Conservation (phyloP, 148 eudicot genomes). For the Rhododendron simsii region DNA sequence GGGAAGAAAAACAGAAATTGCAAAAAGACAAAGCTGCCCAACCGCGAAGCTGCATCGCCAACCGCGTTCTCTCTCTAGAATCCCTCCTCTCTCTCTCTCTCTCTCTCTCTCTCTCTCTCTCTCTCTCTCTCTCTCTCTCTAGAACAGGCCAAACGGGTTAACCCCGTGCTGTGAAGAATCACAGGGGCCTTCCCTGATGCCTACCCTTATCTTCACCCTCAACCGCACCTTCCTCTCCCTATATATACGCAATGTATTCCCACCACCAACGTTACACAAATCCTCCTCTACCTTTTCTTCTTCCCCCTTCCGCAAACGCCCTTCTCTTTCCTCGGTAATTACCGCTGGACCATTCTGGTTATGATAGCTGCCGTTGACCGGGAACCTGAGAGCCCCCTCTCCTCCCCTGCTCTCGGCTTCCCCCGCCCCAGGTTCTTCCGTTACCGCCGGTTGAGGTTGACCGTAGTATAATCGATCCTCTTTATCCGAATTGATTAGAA, state of each 20-base stretch:
- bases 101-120: background rate
- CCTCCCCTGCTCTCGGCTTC: slow-evolving; percentile 30
- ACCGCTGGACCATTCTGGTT: slow-evolving; percentile 17
- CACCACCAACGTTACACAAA: too few species aligned
- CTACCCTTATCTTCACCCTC: background rate
- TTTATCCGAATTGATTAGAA: background rate
- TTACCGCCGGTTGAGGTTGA: slow-evolving; percentile 36
- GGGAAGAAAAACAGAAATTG: background rate
- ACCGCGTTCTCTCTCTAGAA: background rate
- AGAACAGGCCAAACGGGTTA: background rate
- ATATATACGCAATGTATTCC: background rate
- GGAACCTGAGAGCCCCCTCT: slow-evolving; percentile 29
- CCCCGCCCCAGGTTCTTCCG: slow-evolving; percentile 36
- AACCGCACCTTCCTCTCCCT: background rate
- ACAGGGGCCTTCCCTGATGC: background rate
- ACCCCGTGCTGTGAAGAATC: background rate
- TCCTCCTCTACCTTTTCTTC: background rate
- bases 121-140: background rate
- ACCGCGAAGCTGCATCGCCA: background rate
- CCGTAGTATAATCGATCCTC: background rate
- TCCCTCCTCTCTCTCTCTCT: background rate
- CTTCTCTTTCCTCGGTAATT: background rate
- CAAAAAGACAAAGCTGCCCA: background rate
- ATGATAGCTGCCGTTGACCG: slow-evolving; percentile 25
- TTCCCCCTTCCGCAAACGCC: background rate